These are phyloP conservation scores for Umbilicus rupestris DNA, from an alignment of 164 flowering plant genomes.

Conservation along the genomic window DNA sequence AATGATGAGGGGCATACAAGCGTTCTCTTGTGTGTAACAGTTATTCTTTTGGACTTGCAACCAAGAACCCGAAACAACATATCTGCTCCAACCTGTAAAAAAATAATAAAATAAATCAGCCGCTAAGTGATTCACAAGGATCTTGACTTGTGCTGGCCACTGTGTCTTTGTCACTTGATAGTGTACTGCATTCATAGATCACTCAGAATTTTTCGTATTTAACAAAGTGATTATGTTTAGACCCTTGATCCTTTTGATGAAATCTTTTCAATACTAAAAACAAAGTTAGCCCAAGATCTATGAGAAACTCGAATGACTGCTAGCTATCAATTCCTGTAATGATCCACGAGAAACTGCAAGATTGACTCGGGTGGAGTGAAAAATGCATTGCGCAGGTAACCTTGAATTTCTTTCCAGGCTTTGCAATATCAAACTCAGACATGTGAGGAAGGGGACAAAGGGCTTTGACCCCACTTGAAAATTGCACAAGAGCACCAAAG, in stretches of 20 bases:
- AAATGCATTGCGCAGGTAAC: constrained; percentile 20
- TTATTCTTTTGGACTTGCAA: constrained; percentile 89
- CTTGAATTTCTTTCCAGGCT: constrained; percentile 84
- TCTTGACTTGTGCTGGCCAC: neutral
- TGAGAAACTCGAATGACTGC: neutral
- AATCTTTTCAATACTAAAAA: neutral
- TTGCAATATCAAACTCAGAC: constrained; percentile 83
- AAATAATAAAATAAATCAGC: neutral
- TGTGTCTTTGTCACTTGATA: neutral
- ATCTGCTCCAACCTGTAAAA: constrained; percentile 75
- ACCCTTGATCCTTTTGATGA: neutral
- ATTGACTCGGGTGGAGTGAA: neutral
- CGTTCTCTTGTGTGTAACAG: constrained; percentile 92
- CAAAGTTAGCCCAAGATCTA: neutral
- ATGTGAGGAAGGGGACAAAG: constrained; percentile 91
- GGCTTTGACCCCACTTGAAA: constrained; percentile 87
- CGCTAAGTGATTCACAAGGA: neutral
- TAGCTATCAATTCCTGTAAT: neutral
- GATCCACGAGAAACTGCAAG: neutral
- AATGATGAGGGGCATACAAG: constrained; percentile 40
- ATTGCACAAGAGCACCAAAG: constrained; percentile 81
- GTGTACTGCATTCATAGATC: neutral
- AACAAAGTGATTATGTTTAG: neutral
- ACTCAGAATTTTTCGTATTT: neutral
- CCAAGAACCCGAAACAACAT: constrained; percentile 84